Percentiles rank a stretch among this genome's conserved stretches.
Evolutionary conservation across 192 early-diverging fungal genomes (phyloP).

Genomic region (Coemansia biformis): DNA sequence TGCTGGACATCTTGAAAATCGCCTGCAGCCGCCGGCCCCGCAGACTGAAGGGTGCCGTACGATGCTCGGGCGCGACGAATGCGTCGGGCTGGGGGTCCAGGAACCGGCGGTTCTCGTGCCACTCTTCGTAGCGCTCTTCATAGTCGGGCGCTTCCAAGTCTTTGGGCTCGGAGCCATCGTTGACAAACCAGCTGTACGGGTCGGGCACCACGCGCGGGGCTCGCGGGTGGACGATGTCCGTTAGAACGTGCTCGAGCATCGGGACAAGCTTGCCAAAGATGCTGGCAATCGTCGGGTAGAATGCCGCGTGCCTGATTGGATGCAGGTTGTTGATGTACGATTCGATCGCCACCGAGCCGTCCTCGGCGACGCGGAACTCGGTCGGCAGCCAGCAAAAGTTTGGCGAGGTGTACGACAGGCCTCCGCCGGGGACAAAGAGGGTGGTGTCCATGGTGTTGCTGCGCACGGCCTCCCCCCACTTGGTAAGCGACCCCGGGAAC

Average conservation of each 20-base stretch:
- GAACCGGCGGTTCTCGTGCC: constrained; percentile 15
- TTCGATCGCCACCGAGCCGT: constrained; percentile 45
- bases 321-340: constrained; percentile 79
- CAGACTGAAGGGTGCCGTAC: constrained; percentile 23
- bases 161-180: constrained; percentile 6
- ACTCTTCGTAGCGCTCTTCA: constrained; percentile 23
- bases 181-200: constrained; percentile 19
- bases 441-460: neutral
- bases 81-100: constrained; percentile 36
- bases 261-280: constrained; percentile 58
- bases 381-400: constrained; percentile 59
- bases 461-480: constrained; percentile 10
- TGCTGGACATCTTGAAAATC: constrained; percentile 69
- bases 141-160: constrained; percentile 13
- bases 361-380: constrained; percentile 53
- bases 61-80: constrained; percentile 27
- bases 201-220: constrained; percentile 7
- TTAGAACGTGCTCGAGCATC: constrained; percentile 57
- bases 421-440: constrained; percentile 2
- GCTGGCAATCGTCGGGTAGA: constrained; percentile 52
- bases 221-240: constrained; percentile 18
- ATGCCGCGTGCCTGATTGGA: constrained; percentile 42
- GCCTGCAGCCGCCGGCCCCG: constrained; percentile 50
- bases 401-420: neutral
- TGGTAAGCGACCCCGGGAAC: constrained; percentile 7